Evolutionary conservation across 1,139 yeast species (phyloP).

Genomic region (Suhomyces kunorum): DNA sequence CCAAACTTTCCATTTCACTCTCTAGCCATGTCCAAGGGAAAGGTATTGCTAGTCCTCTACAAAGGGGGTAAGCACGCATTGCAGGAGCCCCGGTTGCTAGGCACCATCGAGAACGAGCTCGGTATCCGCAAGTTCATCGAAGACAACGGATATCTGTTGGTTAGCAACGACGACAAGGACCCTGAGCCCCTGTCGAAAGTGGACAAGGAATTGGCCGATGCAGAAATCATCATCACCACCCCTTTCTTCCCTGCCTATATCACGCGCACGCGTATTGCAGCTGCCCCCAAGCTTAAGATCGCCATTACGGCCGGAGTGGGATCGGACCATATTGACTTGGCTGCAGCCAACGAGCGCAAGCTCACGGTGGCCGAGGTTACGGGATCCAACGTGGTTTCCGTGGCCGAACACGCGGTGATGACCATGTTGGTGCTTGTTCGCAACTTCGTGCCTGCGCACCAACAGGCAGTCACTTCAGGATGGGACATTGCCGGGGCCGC

Average conservation of each 20-base stretch:
- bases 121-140: constrained; percentile 70
- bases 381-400: constrained; percentile 78
- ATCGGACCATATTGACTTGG: constrained; percentile 76
- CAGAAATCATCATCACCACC: constrained; percentile 77
- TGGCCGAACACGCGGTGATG: constrained; percentile 81
- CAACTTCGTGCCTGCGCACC: constrained; percentile 79
- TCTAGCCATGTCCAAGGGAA: constrained; percentile 28
- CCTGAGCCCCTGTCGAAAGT: constrained; percentile 56
- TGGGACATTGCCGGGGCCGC: constrained; percentile 85
- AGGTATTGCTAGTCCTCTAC: constrained; percentile 59
- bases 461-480: constrained; percentile 54
- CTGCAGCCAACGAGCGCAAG: constrained; percentile 64
- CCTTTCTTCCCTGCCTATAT: constrained; percentile 86
- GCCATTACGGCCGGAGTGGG: constrained; percentile 85
- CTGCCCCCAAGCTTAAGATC: constrained; percentile 73
- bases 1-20: background rate
- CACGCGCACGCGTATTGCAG: constrained; percentile 62
- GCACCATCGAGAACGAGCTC: constrained; percentile 74
- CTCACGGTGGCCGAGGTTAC: constrained; percentile 79
- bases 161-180: constrained; percentile 70
- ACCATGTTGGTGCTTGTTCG: constrained; percentile 71
- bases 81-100: constrained; percentile 62
- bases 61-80: constrained; percentile 57
- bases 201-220: constrained; percentile 66
- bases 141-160: constrained; percentile 64